Evolutionary conservation across 495 filamentous ascomycete genomes (phyloP), one percentile per base, ranked within the genome.

Genomic region (Lasiosphaeriaceae sp.): DNA sequence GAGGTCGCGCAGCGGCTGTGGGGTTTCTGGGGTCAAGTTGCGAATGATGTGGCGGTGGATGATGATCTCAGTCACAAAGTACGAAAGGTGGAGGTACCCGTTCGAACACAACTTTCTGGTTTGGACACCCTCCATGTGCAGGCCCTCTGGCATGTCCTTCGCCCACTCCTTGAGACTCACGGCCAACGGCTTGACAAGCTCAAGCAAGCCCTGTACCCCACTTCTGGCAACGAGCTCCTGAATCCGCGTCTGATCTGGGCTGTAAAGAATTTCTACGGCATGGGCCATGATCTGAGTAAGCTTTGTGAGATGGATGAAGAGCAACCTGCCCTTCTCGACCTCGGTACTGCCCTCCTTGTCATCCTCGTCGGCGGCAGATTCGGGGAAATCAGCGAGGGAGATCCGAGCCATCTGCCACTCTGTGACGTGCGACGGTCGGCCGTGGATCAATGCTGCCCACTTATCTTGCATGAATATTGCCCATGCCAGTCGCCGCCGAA

Each of bases 381-480:
- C 83, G 2, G 80, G 74, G 60, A 88, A 88, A 66, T 90, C 87
- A 2, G 75, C 72, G 5, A 78, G 74, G 16, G 73, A 76, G 24
- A 89, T 67, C 3, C 75, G 65, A 26, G 76, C 77, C 3, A 90
- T 84, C 35, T 82, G 83, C 86, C 86, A 90, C 62, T 88, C 84
- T 16, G 78, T 74, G 11, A 87, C 86, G 62, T 86, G 87, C 1
- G 86, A 85, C 5, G 87, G 88, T 8, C 86, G 79, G 3, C 88
- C 88, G 56, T 87, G 78, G 11, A 86, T 80, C 26, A 90, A 69
- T 24, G 83, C 82, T 8, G 82, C 82, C 87, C 88, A 91, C 67
- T 88, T 90, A 56, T 91, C 88, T 58, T 89, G 86, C 78, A 86
- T 84, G 62, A 83, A 90, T 20, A 91, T 71, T 0, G 86, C 87